phyloP scores from a whole-genome alignment of 768 basidiomycete genomes.

The Leccinum incarnatum region DNA sequence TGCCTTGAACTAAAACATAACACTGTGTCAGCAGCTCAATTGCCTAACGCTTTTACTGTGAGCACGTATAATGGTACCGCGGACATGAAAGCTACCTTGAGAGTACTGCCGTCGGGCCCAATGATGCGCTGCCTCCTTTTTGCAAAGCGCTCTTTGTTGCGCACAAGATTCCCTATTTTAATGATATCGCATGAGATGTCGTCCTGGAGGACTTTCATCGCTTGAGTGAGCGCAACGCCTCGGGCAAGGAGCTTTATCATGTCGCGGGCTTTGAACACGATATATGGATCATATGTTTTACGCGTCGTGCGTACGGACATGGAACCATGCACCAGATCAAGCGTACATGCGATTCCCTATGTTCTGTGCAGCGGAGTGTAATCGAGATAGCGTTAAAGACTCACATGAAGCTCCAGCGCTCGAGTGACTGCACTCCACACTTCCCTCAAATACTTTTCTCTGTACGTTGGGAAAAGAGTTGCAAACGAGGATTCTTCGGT shows the following conservation, averaged over 20 bases:
- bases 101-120: conserved; percentile 93
- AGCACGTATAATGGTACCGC: not conserved
- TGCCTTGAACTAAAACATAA: conserved; percentile 97
- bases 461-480: conserved; percentile 96
- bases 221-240: conserved; percentile 82
- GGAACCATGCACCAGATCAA: conserved; percentile 93
- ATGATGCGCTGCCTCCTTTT: conserved; percentile 95
- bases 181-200: conserved; percentile 93
- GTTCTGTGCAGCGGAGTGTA: conserved; percentile 1
- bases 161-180: conserved; percentile 90
- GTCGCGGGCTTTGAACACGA: conserved; percentile 94
- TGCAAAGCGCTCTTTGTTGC: conserved; percentile 96
- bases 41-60: conserved; percentile 53
- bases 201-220: conserved; percentile 88
- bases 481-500: conserved; percentile 97
- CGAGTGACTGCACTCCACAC: conserved; percentile 91
- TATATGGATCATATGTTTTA: conserved; percentile 96
- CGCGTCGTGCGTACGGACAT: conserved; percentile 98
- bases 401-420: conserved; percentile 76
- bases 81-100: conserved; percentile 62
- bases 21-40: conserved; percentile 96
- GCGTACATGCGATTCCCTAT: conserved; percentile 85
- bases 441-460: conserved; percentile 94
- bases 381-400: conserved; percentile 20
- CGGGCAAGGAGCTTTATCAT: conserved; percentile 93